phyloP scores from a whole-genome alignment of 352 stramenopile species.

The Phytophthora macrochlamydospora region DNA sequence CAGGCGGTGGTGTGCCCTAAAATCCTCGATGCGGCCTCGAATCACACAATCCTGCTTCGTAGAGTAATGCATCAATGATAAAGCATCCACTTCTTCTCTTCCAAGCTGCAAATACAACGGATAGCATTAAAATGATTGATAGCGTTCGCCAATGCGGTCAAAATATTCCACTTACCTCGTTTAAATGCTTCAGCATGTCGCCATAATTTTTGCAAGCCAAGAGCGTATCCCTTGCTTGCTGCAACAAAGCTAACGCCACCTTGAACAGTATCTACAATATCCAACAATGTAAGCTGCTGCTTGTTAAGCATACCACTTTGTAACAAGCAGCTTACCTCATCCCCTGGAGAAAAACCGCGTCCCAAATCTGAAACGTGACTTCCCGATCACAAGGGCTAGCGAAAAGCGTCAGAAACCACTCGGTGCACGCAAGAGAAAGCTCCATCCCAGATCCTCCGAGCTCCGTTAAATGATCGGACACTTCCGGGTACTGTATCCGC shows the following conservation, averaged over 20 bases:
- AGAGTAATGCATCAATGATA: constrained; percentile 54
- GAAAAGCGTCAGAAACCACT: constrained; percentile 91
- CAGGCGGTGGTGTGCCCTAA: constrained; percentile 81
- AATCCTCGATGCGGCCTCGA: constrained; percentile 78
- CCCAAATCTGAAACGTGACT: constrained; percentile 84
- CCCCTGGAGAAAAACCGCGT: constrained; percentile 82
- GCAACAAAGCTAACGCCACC: constrained; percentile 73
- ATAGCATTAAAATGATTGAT: no score
- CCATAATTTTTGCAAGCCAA: constrained; percentile 72
- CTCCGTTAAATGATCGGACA: constrained; percentile 63
- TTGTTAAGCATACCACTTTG: neutral
- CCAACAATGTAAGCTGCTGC: neutral
- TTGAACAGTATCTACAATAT: constrained; percentile 72
- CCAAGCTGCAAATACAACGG: constrained; percentile 53
- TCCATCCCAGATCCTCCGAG: constrained; percentile 87
- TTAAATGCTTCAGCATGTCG: constrained; percentile 81
- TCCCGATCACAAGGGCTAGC: constrained; percentile 75
- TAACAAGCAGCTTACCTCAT: constrained; percentile 55
- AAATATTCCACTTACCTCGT: constrained; percentile 53
- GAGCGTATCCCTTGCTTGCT: constrained; percentile 62
- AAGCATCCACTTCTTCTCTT: constrained; percentile 47
- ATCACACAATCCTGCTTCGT: constrained; percentile 73
- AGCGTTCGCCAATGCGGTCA: no score
- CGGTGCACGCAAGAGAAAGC: constrained; percentile 84
- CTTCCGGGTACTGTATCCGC: constrained; percentile 69